Evolutionary conservation across 2,329 filamentous ascomycete species (phyloP), one percentile per base, ranked within the genome.

Genomic region (Venturia carpophila): DNA sequence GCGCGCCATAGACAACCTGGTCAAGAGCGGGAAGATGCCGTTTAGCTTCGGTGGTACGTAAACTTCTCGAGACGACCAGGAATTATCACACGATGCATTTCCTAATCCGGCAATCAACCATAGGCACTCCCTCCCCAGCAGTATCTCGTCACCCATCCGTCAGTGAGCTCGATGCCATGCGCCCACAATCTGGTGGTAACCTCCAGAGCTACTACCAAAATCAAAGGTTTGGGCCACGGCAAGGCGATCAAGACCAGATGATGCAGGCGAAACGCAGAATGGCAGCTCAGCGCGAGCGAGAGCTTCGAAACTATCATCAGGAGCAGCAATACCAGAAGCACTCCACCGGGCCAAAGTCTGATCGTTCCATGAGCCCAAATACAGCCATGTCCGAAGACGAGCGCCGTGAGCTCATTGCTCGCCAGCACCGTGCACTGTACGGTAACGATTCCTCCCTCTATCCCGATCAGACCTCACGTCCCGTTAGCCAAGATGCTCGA

Each of bases 311-410:
- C 81, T 96, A 97, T 81, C 94, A 99, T 82, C 95, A 97, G 81
- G 94, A 99, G 86, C 94, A 99, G 86, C 94, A 99, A 87, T 97
- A 96, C 82, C 96, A 97, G 84, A 88, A 93, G 91, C 97, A 88
- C 75, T 83, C 88, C 76, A 85, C 86, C 76, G 86, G 82, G 72
- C 84, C 82, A 82, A 97, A 97, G 82, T 87, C 88, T 75, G 91
- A 94, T 73, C 90, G 91, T 75, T 88, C 90, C 71, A 84, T 92
- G 79, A 94, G 90, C 79, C 91, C 91, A 64, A 87, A 85, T 75
- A 84, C 87, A 71, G 79, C 81, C 73, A 90, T 96, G 89, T 95
- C 89, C 75, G 94, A 97, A 80, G 92, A 97, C 72, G 92, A 96
- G 73, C 93, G 93, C 72, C 91, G 93, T 71, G 93, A 97, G 72